Base-by-base conservation (phyloP, 768 basidiomycete species). In the Tricholoma flavovirens region DNA sequence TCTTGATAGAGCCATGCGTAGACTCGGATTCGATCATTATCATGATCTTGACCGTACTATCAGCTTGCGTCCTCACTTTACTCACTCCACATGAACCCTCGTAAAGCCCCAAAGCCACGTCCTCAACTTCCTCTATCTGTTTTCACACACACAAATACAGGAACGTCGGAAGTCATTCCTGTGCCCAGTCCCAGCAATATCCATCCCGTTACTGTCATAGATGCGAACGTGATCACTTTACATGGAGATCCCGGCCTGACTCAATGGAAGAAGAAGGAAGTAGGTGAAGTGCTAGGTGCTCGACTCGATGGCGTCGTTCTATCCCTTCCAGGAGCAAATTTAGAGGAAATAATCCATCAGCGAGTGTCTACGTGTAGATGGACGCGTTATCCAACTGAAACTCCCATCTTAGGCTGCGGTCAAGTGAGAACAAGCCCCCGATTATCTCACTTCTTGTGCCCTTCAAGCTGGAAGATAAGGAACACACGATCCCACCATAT, bases 51-150 rank as follows among this genome's bases (percentile, higher is more conserved):
- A 17, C 33, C 30, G 11, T 24, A 19, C 33, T 33, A 11, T n/a
- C n/a, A n/a, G n/a, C 14, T 12, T 10, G 8, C 14, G 56, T 49
- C 53, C 61, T 59, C 56, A 59, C 55, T 30, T 24, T 60, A 46
- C 22, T 62, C 45, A 57, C 22, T 58, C 64, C 42, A 55, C 64
- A 49, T 49, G 45, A 49, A 9, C 29, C 2, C 26, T 22, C 83
- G 86, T 64, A 89, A 81, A 66, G 82, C 78, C 22, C 77, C 77
- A 26, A 88, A 83, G 66, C 73, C 80, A 19, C 81, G 84, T 4
- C 91, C 90, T 7, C 80, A 77, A 46, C 82, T 93, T 11, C 89
- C 90, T 0, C 67, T 84, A 22, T 90, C 89, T 10, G 90, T 83
- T 0, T 93, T 93, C 68, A 81, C 77, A 24, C 83, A 26, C 17